These are phyloP conservation scores for Ganoderma sp. DNA, from an alignment of 1,284 basidiomycete genomes.

Conservation along the genomic window DNA sequence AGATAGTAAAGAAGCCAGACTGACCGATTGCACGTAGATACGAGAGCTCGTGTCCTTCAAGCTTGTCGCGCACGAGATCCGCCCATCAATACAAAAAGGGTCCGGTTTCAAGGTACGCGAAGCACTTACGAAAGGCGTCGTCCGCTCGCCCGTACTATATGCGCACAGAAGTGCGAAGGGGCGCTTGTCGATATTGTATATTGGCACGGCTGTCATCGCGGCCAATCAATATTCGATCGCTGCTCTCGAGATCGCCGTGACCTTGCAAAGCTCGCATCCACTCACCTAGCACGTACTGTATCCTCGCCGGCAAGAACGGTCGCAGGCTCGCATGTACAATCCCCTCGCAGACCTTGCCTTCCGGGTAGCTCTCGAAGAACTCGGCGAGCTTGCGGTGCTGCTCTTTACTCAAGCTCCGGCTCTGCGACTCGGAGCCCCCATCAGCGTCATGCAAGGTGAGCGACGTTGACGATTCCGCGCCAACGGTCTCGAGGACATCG, in stretches of 20 bases:
- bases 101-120: constrained; percentile 19
- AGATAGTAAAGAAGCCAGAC: constrained; percentile 24
- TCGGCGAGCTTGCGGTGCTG: constrained; percentile 77
- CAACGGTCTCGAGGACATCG: constrained; percentile 82
- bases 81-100: constrained; percentile 5
- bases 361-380: constrained; percentile 79
- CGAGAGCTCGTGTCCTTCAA: constrained; percentile 92
- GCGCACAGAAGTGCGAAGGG: constrained; percentile 93
- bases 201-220: constrained; percentile 73
- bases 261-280: constrained; percentile 13
- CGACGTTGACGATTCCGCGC: constrained; percentile 67
- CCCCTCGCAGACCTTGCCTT: constrained; percentile 86
- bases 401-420: constrained; percentile 59
- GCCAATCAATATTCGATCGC: constrained; percentile 15
- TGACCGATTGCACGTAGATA: constrained; percentile 86
- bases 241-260: background rate
- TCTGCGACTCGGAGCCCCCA: constrained; percentile 50
- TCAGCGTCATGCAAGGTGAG: constrained; percentile 62
- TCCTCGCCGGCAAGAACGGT: constrained; percentile 77
- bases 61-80: constrained; percentile 44
- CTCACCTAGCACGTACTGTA: constrained; percentile 86
- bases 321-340: constrained; percentile 80
- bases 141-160: constrained; percentile 82
- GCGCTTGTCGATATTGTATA: constrained; percentile 92
- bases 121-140: constrained; percentile 75